These are phyloP conservation scores for Rhodomyrtus tomentosa DNA, from an alignment of 345 rosid species.

Conservation along the genomic window DNA sequence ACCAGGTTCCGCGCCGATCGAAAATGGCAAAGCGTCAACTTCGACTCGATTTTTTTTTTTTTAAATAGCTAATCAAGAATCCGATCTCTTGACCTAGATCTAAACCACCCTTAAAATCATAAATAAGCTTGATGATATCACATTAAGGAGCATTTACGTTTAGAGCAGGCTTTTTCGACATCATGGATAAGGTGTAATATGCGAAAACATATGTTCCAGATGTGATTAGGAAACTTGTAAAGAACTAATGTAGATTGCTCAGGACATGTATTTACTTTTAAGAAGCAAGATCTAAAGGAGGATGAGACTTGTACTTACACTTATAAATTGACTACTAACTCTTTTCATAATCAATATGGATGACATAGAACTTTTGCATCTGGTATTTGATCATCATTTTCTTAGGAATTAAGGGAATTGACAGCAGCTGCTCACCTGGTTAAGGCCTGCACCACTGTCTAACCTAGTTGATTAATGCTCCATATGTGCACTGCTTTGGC, in stretches of 20 bases:
- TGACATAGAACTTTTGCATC: background rate
- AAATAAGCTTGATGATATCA: background rate
- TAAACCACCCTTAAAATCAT: background rate
- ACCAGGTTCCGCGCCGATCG: background rate
- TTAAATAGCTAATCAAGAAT: background rate
- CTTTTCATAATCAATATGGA: too few relatives aligned
- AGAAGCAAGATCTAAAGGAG: background rate
- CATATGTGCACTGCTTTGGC: too few relatives aligned
- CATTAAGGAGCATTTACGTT: too few relatives aligned
- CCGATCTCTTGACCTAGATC: background rate
- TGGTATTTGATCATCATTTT: background rate
- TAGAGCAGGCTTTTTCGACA: background rate
- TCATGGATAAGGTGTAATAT: background rate
- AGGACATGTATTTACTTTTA: background rate
- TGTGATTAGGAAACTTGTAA: background rate
- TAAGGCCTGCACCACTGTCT: background rate
- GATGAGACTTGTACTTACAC: too few relatives aligned
- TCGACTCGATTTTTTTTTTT: background rate
- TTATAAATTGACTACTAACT: too few relatives aligned
- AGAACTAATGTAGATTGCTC: background rate
- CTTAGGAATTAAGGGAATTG: background rate
- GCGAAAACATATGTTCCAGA: background rate
- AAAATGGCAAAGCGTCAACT: background rate
- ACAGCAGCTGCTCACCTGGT: background rate
- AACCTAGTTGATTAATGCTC: background rate